These are phyloP conservation scores for Lipomyces starkeyi DNA, from an alignment of 805 yeast genomes.

Conservation along the genomic window DNA sequence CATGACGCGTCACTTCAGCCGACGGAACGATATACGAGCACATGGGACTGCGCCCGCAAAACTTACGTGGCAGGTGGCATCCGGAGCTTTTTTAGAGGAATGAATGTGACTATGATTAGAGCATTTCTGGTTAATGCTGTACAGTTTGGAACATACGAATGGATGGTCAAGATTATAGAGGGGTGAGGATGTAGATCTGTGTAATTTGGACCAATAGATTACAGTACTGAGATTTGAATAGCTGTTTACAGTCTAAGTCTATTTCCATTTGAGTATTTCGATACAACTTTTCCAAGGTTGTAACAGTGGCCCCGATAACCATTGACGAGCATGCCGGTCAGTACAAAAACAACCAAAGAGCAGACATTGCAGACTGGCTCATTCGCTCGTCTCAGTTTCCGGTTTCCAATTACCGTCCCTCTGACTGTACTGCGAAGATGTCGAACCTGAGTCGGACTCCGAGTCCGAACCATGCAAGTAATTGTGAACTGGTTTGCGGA, in stretches of 20 bases:
- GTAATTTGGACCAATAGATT: not conserved
- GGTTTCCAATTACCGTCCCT: not conserved
- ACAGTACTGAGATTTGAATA: not conserved
- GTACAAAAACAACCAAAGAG: not conserved
- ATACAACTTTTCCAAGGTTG: too few relatives aligned
- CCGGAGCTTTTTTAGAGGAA: constrained; percentile 36
- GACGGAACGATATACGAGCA: constrained; percentile 20
- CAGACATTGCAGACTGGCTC: too few relatives aligned
- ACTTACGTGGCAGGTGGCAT: constrained; percentile 32
- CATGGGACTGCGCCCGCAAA: constrained; percentile 38
- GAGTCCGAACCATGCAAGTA: not conserved
- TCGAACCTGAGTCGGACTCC: not conserved
- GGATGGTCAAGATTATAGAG: constrained; percentile 30
- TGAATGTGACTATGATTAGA: constrained; percentile 36
- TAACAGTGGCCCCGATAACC: too few relatives aligned
- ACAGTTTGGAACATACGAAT: constrained; percentile 40
- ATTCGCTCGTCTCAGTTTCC: not conserved
- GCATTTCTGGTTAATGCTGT: constrained; percentile 41
- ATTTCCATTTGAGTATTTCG: too few relatives aligned
- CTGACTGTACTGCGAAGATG: not conserved
- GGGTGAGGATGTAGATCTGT: not conserved
- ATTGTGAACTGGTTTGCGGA: not conserved
- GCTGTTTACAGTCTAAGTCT: too few relatives aligned
- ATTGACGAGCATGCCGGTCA: too few relatives aligned
- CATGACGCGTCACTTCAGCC: not conserved